Conservation (phyloP, 352 stramenopile species). For the Pythium pyrilobum region DNA sequence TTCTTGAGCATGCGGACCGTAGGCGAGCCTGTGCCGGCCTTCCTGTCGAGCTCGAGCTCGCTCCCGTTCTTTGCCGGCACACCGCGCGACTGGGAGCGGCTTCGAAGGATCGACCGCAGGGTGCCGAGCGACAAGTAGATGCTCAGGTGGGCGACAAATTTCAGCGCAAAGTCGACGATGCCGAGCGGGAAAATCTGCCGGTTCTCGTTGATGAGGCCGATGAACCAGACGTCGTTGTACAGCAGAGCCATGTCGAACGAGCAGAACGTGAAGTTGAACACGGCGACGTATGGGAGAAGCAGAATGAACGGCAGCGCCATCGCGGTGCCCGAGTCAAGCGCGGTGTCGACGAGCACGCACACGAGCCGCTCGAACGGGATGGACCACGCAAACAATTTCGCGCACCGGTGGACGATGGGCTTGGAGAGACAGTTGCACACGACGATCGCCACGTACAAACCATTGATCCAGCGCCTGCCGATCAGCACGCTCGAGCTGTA, state of each 20-base stretch:
- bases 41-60: not conserved
- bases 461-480: conserved; percentile 8
- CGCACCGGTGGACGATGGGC: conserved; percentile 3
- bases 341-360: conserved; percentile 4
- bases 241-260: conserved; percentile 7
- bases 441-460: not conserved
- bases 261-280: not conserved
- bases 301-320: conserved; percentile 12
- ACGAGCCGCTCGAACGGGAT: conserved; percentile 2
- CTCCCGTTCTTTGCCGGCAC: not conserved
- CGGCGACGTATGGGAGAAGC: conserved; percentile 10
- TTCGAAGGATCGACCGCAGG: conserved; percentile 1
- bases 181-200: conserved; percentile 14
- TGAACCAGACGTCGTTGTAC: conserved; percentile 24
- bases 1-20: not conserved
- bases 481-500: conserved; percentile 6
- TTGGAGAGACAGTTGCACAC: conserved; percentile 13
- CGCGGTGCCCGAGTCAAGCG: conserved; percentile 9
- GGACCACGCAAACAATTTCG: not conserved
- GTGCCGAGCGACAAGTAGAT: conserved; percentile 11
- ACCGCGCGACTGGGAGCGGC: not conserved
- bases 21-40: not conserved
- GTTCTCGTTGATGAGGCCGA: conserved; percentile 13
- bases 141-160: conserved; percentile 12
- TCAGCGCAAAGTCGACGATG: not conserved